Base-by-base conservation (phyloP, 2,329 filamentous ascomycete genomes). In the Penicillium sp. region DNA sequence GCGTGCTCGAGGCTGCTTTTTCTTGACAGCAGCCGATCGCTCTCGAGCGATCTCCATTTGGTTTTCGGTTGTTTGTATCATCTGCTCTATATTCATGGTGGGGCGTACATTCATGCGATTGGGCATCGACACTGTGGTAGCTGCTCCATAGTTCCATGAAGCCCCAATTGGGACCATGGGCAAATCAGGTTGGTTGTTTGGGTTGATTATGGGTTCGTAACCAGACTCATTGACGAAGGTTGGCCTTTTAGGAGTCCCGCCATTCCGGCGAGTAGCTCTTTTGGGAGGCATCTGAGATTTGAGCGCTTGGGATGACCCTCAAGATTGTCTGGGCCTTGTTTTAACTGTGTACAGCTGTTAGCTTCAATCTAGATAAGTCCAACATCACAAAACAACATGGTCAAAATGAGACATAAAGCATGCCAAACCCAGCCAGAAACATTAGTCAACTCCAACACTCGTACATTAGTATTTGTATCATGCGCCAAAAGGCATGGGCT, bases 141-240 rank as follows among this genome's bases (percentile, higher is more conserved):
- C 68, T 7, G 73, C 70, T 27, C 75, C 75, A 65, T 77, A 77
- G 13, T 71, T 71, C 52, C 71, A 76, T 1, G 75, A 75, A 43
- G 71, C 69, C 49, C 72, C 71, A 22, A 70, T 70, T 39, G 73
- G 71, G 45, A 77, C 62, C 47, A 69, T 66, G 6, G 74, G 74
- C 32, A 77, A 60, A 48, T 53, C 57, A 40, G 68, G 66, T 46
- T 59, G 24, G 21, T 18, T 44, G 31, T 16, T 18, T 32, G n/a
- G 43, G 13, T 53, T 46, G 14, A 49, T 36, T 7, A 49, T 49
- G n/a, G 51, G 29, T 27, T 52, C 32, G 16, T 40, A 52, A 11
- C 46, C 49, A 6, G 49, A 27, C 1, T 36, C 38, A 40, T 6
- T 43, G 11, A 34, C 13, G 46, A 18, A 18, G 8, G 38, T 9